phyloP scores from a whole-genome alignment of 371 early-diverging fungal species.

The Mucor sp. region DNA sequence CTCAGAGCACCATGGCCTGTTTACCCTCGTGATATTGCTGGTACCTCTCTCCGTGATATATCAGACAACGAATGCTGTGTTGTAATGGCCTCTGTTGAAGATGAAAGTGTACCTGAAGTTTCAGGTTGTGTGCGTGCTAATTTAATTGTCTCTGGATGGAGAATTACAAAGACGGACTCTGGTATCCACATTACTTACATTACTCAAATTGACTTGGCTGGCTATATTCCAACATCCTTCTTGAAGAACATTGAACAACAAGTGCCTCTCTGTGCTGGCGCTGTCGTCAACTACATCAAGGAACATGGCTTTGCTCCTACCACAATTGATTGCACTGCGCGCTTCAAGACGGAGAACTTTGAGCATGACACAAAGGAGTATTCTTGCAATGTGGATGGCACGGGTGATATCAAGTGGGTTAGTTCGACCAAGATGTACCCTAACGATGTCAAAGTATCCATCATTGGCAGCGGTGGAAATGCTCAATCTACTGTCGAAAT shows the following conservation, averaged over 20 bases:
- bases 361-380: slow-evolving; percentile 31
- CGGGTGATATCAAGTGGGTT: slow-evolving; percentile 22
- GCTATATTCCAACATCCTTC: slow-evolving; percentile 45
- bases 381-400: slow-evolving; percentile 20
- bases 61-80: slow-evolving; percentile 27
- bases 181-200: slow-evolving; percentile 47
- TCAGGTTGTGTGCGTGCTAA: slow-evolving; percentile 43
- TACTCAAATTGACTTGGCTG: slow-evolving; percentile 48
- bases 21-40: slow-evolving; percentile 33
- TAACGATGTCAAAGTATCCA: slow-evolving; percentile 36
- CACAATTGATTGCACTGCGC: slow-evolving; percentile 9
- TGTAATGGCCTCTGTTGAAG: slow-evolving; percentile 45
- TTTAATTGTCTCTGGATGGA: slow-evolving; percentile 51
- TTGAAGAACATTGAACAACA: slow-evolving; percentile 42
- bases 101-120: slow-evolving; percentile 26
- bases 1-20: slow-evolving; percentile 52
- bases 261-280: slow-evolving; percentile 48
- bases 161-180: slow-evolving; percentile 26
- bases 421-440: slow-evolving; percentile 41
- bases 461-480: slow-evolving; percentile 15
- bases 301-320: slow-evolving; percentile 40
- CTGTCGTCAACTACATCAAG: slow-evolving; percentile 39
- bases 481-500: slow-evolving; percentile 16
- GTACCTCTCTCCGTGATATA: slow-evolving; percentile 23
- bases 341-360: slow-evolving; percentile 35